Conservation (phyloP, 768 basidiomycete genomes). For the Naganishia onofrii region DNA sequence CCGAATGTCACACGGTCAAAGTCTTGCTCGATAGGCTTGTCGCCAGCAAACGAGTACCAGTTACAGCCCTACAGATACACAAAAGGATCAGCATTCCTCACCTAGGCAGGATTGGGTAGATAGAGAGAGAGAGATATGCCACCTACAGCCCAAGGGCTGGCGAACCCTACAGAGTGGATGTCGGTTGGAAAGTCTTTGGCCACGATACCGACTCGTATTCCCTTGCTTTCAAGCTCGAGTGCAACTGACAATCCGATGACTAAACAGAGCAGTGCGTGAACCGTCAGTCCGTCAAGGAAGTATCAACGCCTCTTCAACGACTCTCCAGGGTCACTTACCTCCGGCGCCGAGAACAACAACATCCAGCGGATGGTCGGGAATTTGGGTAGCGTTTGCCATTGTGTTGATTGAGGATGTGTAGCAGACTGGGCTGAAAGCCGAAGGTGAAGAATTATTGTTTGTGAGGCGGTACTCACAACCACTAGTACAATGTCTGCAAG, state of each 20-base stretch:
- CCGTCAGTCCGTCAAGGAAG: too few species aligned
- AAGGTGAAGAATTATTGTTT: neutral
- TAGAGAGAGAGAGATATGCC: neutral
- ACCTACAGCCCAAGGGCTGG: conserved; percentile 53
- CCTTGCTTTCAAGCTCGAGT: conserved; percentile 40
- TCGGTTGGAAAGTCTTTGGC: conserved; percentile 52
- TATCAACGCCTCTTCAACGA: too few species aligned
- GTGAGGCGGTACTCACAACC: neutral
- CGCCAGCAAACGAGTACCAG: conserved; percentile 45
- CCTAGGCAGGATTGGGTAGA: neutral
- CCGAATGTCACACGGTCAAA: conserved; percentile 42
- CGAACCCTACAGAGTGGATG: conserved; percentile 41
- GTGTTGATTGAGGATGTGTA: neutral
- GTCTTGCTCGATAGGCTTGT: conserved; percentile 30
- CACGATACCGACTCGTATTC: conserved; percentile 42
- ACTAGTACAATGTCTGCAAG: too few species aligned
- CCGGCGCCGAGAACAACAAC: conserved; percentile 49
- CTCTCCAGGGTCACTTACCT: conserved; percentile 36
- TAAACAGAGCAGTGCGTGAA: conserved; percentile 19
- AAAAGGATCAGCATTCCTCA: neutral
- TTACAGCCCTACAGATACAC: conserved; percentile 37
- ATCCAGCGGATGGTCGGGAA: conserved; percentile 29
- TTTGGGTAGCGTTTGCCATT: conserved; percentile 13
- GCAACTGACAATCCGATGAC: conserved; percentile 52
- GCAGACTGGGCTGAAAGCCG: neutral